Percentiles rank a stretch among this genome's conserved stretches.
phyloP scores from a whole-genome alignment of 2,329 filamentous ascomycete species.

The Nigrograna mackinnonii region DNA sequence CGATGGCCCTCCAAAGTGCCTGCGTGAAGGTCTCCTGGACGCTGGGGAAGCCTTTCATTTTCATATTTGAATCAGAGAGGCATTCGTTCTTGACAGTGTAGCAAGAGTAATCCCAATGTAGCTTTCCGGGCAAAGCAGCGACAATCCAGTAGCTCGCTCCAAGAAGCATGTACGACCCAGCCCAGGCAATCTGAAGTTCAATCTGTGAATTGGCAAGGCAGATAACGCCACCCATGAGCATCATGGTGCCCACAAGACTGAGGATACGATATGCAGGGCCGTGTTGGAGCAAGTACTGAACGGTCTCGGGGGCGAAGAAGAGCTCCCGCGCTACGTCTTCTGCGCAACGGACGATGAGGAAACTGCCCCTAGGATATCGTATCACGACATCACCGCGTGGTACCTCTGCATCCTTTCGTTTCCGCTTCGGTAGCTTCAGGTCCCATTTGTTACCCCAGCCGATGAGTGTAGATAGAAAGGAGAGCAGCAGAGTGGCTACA shows the following conservation, averaged over 20 bases:
- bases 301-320: slow-evolving; percentile 56
- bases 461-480: slow-evolving; percentile 53
- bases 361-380: slow-evolving; percentile 55
- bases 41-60: slow-evolving; percentile 34
- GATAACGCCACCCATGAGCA: slow-evolving; percentile 58
- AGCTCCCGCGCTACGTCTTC: slow-evolving; percentile 55
- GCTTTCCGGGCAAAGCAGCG: slow-evolving; percentile 49
- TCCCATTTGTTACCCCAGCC: slow-evolving; percentile 56
- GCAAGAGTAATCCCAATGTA: slow-evolving; percentile 53
- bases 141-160: slow-evolving; percentile 56
- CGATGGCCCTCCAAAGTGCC: slow-evolving; percentile 54
- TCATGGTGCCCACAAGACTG: slow-evolving; percentile 53
- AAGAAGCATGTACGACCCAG: slow-evolving; percentile 53
- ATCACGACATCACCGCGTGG: slow-evolving; percentile 53
- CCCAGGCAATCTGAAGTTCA: slow-evolving; percentile 53
- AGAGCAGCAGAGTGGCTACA: slow-evolving; percentile 51
- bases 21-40: slow-evolving; percentile 47
- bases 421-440: slow-evolving; percentile 46
- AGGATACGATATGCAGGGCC: slow-evolving; percentile 49
- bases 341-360: slow-evolving; percentile 53
- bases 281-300: slow-evolving; percentile 49
- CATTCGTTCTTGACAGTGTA: slow-evolving; percentile 45
- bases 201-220: slow-evolving; percentile 54
- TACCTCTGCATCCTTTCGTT: slow-evolving; percentile 27
- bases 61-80: slow-evolving; percentile 36